phyloP scores from a whole-genome alignment of 208 protist species.

The Spongospora subterranea region DNA sequence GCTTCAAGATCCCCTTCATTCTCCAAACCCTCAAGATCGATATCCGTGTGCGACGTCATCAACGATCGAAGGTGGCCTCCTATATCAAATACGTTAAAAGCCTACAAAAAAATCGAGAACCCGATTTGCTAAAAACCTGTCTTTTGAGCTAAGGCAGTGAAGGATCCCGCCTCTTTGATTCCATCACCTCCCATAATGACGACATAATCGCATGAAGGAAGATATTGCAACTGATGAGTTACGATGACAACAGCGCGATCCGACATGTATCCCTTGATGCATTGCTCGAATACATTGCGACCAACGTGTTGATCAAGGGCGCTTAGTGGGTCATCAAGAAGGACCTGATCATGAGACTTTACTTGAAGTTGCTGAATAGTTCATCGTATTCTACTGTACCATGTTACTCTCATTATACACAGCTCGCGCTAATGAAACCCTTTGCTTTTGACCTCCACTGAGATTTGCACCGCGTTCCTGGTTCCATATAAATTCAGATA shows the following conservation, averaged over 20 bases:
- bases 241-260: conserved; percentile 60
- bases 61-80: background rate
- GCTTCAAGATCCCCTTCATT: background rate
- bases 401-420: conserved; percentile 74
- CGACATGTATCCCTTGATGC: conserved; percentile 53
- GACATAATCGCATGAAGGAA: conserved; percentile 14
- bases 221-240: conserved; percentile 66
- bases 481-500: conserved; percentile 22
- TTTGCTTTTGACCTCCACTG: conserved; percentile 56
- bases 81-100: background rate
- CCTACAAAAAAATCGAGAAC: no score
- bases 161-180: background rate
- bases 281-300: conserved; percentile 64
- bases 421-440: conserved; percentile 56
- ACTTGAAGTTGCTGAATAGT: no score
- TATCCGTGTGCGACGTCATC: background rate
- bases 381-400: no score
- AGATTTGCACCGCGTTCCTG: conserved; percentile 56
- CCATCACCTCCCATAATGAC: background rate
- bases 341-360: no score
- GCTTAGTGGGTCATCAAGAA: conserved; percentile 78
- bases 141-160: no score
- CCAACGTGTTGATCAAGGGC: conserved; percentile 68
- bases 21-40: background rate
- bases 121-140: no score